Evolutionary conservation across 345 rosid genomes (phyloP).

Genomic region (Euphorbia peplus): DNA sequence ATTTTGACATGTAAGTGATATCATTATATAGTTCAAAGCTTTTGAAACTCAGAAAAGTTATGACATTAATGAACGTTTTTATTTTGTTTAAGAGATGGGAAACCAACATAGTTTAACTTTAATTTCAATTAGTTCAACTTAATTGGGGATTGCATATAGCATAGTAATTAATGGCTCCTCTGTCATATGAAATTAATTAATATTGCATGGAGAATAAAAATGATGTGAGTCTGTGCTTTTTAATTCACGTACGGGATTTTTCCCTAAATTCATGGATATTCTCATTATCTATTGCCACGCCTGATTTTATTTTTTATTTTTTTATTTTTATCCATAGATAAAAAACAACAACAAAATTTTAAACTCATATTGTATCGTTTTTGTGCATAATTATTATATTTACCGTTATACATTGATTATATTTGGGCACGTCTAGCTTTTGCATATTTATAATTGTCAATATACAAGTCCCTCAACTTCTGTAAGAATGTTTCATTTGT

Average conservation of each 20-base stretch:
- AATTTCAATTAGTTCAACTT: neutral
- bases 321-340: neutral
- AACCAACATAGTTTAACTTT: too few species aligned
- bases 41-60: constrained; percentile 19
- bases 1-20: constrained; percentile 10
- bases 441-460: too few species aligned
- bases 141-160: neutral
- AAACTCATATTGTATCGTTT: constrained; percentile 16
- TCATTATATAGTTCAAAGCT: constrained; percentile 20
- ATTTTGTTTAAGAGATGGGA: too few species aligned
- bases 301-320: constrained; percentile 33
- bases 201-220: constrained; percentile 51
- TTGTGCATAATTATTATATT: constrained; percentile 37
- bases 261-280: constrained; percentile 52
- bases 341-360: neutral
- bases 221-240: constrained; percentile 48
- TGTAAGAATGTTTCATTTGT: too few species aligned
- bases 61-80: neutral
- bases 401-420: constrained; percentile 35
- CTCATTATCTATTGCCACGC: constrained; percentile 71
- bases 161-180: constrained; percentile 26
- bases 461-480: too few species aligned
- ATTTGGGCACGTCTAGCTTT: constrained; percentile 43
- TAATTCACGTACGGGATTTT: constrained; percentile 35
- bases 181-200: constrained; percentile 36